Percentiles rank a stretch among this genome's conserved stretches.
Evolutionary conservation across 441 rosid genomes (phyloP).

Genomic region (Flueggea neowawraea): DNA sequence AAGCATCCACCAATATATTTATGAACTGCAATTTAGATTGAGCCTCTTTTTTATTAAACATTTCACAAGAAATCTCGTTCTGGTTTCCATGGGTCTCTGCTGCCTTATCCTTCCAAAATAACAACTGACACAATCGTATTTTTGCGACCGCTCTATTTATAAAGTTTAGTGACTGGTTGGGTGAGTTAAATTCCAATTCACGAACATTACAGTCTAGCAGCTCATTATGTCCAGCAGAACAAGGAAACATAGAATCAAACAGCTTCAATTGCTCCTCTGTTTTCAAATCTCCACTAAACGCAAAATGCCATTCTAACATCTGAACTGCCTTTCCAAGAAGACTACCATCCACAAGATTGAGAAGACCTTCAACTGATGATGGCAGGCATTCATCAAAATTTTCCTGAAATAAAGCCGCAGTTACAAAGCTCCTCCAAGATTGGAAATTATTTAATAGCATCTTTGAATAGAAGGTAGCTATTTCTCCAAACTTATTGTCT

Average conservation of each 20-base stretch:
- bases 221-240: slow-evolving; percentile 35
- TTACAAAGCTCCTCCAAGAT: slow-evolving; percentile 65
- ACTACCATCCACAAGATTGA: slow-evolving; percentile 54
- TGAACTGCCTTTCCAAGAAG: slow-evolving; percentile 71
- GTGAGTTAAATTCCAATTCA: slow-evolving; percentile 44
- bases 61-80: slow-evolving; percentile 25
- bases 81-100: slow-evolving; percentile 28
- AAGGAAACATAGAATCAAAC: slow-evolving; percentile 43
- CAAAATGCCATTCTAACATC: slow-evolving; percentile 59
- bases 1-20: slow-evolving; percentile 48
- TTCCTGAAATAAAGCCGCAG: slow-evolving; percentile 56
- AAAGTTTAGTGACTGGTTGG: slow-evolving; percentile 46
- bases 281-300: slow-evolving; percentile 44
- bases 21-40: slow-evolving; percentile 50
- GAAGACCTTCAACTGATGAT: slow-evolving; percentile 51
- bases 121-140: slow-evolving; percentile 48
- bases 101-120: slow-evolving; percentile 48
- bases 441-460: slow-evolving; percentile 52
- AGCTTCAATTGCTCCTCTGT: slow-evolving; percentile 48
- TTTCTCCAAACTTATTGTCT: slow-evolving; percentile 39
- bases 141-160: slow-evolving; percentile 60
- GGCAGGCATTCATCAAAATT: slow-evolving; percentile 42
- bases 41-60: slow-evolving; percentile 28
- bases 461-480: slow-evolving; percentile 58
- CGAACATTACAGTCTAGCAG: slow-evolving; percentile 54